Base-by-base conservation (phyloP, 345 rosid species). In the Sapria himalayana region DNA sequence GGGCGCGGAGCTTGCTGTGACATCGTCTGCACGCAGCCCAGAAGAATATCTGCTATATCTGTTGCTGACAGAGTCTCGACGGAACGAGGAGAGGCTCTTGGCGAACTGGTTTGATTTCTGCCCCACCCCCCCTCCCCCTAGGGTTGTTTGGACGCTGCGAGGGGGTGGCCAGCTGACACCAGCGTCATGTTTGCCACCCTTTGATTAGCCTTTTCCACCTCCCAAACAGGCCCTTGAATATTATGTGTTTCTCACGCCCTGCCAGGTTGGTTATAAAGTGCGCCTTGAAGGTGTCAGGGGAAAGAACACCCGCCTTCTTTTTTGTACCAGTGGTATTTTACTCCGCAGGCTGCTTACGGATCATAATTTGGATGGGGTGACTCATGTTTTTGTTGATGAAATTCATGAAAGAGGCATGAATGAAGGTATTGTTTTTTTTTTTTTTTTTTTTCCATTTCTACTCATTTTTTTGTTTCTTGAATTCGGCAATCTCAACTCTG, bases 351-450 rank as follows among this genome's bases (percentile, higher is more conserved):
- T 89, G 39, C 72, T 89, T 16, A 77, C 84, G 58, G 95, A 89
- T 59, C 85, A 67, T 52, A 82, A 74, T 63, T 68, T 89, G 76
- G 54, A 56, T 65, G 98, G 98, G 18, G 44, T 84, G 49, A 89
- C 93, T 36, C 98, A 89, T 69, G 98, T 89, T 54, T 79, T 89
- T 50, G 98, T 89, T 37, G 98, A 89, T 54, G 98, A 89, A 60
- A 89, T 89, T 67, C 98, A 89, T 49, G 98, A 89, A 57, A 63
- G 98, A 46, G 98, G 98, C 64, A 89, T 89, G 98, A 89, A 89
- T 59, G 98, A 89, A 82, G 98, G 98, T 82, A 63, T 51, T 19
- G n/a, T n/a, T n/a, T n/a, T n/a, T n/a, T n/a, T n/a, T n/a, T n/a
- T n/a, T n/a, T n/a, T n/a, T n/a, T n/a, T n/a, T n/a, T n/a, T n/a